Evolutionary conservation across 441 rosid species (phyloP).

Genomic region (Jatropha multifida): DNA sequence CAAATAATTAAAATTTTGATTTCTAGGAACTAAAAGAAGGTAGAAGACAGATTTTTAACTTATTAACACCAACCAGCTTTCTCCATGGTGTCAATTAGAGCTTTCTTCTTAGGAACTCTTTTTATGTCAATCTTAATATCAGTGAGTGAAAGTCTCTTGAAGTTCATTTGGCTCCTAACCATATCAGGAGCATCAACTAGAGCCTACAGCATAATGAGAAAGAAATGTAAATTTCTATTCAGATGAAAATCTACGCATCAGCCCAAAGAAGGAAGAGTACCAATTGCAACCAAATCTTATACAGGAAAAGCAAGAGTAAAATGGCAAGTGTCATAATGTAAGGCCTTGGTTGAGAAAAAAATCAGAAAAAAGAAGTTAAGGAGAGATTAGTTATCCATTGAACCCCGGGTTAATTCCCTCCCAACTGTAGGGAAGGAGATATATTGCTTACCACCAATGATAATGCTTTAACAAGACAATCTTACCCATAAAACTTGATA

Average conservation of each 20-base stretch:
- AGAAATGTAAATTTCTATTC: background rate
- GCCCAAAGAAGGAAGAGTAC: background rate
- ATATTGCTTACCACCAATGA: too few species aligned
- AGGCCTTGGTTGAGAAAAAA: too few species aligned
- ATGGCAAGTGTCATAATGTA: background rate
- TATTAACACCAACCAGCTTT: constrained; percentile 58
- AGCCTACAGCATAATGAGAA: constrained; percentile 40
- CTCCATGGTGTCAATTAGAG: constrained; percentile 75
- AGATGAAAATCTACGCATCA: background rate
- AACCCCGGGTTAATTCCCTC: too few species aligned
- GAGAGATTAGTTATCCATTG: too few species aligned
- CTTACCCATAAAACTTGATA: too few species aligned
- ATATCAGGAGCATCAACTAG: constrained; percentile 85
- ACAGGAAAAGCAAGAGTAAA: background rate
- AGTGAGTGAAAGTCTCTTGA: constrained; percentile 78
- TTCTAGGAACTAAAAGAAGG: background rate
- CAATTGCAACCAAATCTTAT: background rate
- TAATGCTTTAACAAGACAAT: too few species aligned
- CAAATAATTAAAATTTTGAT: background rate
- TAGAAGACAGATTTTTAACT: background rate
- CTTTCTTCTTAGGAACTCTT: constrained; percentile 83
- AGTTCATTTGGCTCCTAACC: constrained; percentile 86
- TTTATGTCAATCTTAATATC: constrained; percentile 81
- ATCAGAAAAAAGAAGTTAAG: background rate
- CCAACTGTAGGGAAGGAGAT: too few species aligned